phyloP scores from a whole-genome alignment of 176 grass and related monocot genomes.

The Bonia amplexicaulis region DNA sequence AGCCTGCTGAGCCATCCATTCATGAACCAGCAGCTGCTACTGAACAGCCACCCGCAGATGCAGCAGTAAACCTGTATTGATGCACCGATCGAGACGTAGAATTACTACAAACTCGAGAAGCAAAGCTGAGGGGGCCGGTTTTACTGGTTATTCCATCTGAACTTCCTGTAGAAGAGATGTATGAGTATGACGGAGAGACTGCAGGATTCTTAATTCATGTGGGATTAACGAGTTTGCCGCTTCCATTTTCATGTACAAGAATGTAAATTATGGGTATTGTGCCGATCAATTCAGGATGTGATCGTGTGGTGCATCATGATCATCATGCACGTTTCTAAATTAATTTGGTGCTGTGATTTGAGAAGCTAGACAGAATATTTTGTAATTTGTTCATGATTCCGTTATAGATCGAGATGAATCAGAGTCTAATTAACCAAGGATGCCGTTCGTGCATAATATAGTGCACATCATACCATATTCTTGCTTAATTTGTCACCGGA shows the following conservation, averaged over 20 bases:
- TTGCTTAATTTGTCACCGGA: neutral
- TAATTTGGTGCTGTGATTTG: neutral
- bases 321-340: neutral
- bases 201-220: neutral
- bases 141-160: neutral
- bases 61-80: neutral
- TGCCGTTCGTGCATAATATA: too few relatives aligned
- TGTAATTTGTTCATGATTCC: neutral
- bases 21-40: slow-evolving; percentile 20
- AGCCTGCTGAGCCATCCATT: slow-evolving; percentile 26
- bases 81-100: neutral
- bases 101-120: neutral
- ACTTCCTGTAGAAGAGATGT: neutral
- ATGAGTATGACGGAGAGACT: neutral
- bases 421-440: too few relatives aligned
- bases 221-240: neutral
- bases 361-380: neutral
- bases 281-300: neutral
- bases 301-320: neutral
- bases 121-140: neutral
- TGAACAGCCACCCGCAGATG: slow-evolving; percentile 7
- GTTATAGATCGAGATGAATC: neutral
- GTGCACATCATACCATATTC: too few relatives aligned
- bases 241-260: neutral
- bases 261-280: neutral